A percentile compares a stretch with the other conserved stretches of the same genome.
These are phyloP conservation scores for Arabidopsis arenosa DNA, from an alignment of 345 rosid species.

Conservation along the genomic window DNA sequence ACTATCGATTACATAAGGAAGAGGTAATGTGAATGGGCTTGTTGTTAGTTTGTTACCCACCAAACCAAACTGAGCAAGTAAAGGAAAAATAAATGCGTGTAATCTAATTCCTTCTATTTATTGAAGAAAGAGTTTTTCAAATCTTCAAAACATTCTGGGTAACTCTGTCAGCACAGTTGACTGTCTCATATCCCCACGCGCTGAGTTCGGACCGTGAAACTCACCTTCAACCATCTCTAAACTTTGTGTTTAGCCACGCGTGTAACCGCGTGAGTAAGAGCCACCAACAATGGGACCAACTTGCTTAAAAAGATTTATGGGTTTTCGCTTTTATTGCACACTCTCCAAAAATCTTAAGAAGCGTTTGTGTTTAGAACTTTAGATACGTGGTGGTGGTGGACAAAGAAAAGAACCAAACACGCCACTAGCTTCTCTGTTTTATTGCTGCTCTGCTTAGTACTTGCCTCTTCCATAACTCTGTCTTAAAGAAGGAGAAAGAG, in stretches of 20 bases:
- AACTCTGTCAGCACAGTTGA: conserved; percentile 38
- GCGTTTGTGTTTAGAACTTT: not conserved
- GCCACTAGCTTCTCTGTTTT: conserved; percentile 28
- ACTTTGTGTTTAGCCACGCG: conserved; percentile 3
- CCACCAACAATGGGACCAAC: conserved; percentile 3
- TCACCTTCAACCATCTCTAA: not conserved
- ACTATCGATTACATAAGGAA: not conserved
- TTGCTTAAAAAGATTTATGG: conserved; percentile 25
- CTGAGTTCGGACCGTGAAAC: not conserved
- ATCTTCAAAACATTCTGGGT: conserved; percentile 39
- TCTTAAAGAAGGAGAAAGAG: not conserved
- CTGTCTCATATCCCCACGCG: conserved; percentile 4
- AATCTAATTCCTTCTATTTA: not conserved
- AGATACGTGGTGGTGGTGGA: not conserved
- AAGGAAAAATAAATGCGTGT: conserved; percentile 7
- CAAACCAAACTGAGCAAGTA: conserved; percentile 1
- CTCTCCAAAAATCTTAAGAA: conserved; percentile 22
- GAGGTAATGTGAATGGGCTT: conserved; percentile 5
- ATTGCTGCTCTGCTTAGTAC: conserved; percentile 18
- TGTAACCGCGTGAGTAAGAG: conserved; percentile 4
- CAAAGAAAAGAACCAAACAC: conserved; percentile 18
- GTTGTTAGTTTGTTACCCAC: not conserved
- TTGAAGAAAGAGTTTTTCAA: conserved; percentile 3
- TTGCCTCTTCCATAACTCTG: not conserved
- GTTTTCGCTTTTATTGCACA: conserved; percentile 38